These are phyloP conservation scores for Avena atlantica DNA, from an alignment of 176 grass and related monocot species.

Conservation along the genomic window DNA sequence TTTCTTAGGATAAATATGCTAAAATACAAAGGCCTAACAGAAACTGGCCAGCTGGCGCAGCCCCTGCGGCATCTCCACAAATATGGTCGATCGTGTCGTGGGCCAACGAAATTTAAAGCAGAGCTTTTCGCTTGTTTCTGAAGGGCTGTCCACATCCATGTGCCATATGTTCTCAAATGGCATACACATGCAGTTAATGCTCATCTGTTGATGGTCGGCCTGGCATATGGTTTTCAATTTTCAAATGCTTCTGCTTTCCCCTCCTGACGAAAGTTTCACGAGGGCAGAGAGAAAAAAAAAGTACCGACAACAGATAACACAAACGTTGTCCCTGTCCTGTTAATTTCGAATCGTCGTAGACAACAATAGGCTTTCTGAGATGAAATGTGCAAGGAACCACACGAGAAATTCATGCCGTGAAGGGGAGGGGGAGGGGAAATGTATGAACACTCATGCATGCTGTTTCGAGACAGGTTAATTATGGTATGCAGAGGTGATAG, in stretches of 20 bases:
- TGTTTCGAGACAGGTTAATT: not conserved
- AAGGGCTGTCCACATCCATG: slow-evolving; percentile 22
- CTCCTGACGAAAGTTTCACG: not conserved
- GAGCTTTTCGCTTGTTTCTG: slow-evolving; percentile 6
- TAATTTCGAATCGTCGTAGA: not conserved
- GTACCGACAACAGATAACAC: not conserved
- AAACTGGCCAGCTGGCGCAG: not conserved
- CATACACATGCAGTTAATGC: slow-evolving; percentile 30
- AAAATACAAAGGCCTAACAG: not conserved
- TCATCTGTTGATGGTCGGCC: slow-evolving; percentile 9
- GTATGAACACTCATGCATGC: slow-evolving; percentile 5
- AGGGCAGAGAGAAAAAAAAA: not conserved
- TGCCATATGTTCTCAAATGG: slow-evolving; percentile 38
- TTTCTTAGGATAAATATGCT: too few relatives aligned
- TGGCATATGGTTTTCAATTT: not conserved
- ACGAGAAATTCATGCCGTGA: slow-evolving; percentile 10
- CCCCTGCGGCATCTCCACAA: not conserved
- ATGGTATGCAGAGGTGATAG: not conserved
- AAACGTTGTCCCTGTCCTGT: not conserved
- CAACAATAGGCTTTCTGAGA: not conserved
- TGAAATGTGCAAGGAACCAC: slow-evolving; percentile 21
- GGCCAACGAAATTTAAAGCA: slow-evolving; percentile 24
- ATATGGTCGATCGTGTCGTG: not conserved
- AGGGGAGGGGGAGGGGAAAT: not conserved
- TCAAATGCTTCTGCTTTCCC: slow-evolving; percentile 19